phyloP scores from a whole-genome alignment of 495 filamentous ascomycete genomes.

The Bryoglossum gracile region DNA sequence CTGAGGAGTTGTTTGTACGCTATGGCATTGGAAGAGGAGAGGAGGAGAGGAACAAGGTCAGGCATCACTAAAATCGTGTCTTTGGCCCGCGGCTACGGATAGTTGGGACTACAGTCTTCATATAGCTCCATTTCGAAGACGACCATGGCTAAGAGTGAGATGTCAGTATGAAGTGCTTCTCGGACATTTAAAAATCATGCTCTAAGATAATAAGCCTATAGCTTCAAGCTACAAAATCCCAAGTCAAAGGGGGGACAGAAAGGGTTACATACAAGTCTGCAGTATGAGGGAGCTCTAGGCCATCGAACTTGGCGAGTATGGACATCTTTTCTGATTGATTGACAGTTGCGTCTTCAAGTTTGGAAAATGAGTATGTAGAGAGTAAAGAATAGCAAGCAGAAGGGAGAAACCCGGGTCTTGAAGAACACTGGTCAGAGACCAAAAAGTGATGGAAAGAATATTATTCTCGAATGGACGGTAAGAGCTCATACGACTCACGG shows the following conservation, averaged over 20 bases:
- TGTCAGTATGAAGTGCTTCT: no score
- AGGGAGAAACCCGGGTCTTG: no score
- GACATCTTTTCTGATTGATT: neutral
- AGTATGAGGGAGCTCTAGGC: conserved; percentile 58
- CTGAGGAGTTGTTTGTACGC: conserved; percentile 64
- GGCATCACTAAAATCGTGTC: conserved; percentile 55
- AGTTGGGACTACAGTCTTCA: conserved; percentile 71
- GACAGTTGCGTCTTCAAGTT: neutral
- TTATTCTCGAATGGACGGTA: no score
- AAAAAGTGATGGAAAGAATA: no score
- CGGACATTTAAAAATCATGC: no score
- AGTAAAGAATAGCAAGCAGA: neutral
- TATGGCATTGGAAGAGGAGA: conserved; percentile 64
- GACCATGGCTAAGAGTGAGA: no score
- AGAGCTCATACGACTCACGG: no score
- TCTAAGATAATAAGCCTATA: no score
- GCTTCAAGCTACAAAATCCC: no score
- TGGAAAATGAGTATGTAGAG: neutral
- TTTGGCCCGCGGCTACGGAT: conserved; percentile 54
- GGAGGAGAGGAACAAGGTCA: conserved; percentile 58
- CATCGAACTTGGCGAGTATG: conserved; percentile 29
- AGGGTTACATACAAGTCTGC: no score
- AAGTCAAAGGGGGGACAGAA: no score
- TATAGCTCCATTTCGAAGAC: conserved; percentile 75
- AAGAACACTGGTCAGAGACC: no score